Conservation (phyloP, 2,329 filamentous ascomycete species). For the Scortechinia acanthostroma region DNA sequence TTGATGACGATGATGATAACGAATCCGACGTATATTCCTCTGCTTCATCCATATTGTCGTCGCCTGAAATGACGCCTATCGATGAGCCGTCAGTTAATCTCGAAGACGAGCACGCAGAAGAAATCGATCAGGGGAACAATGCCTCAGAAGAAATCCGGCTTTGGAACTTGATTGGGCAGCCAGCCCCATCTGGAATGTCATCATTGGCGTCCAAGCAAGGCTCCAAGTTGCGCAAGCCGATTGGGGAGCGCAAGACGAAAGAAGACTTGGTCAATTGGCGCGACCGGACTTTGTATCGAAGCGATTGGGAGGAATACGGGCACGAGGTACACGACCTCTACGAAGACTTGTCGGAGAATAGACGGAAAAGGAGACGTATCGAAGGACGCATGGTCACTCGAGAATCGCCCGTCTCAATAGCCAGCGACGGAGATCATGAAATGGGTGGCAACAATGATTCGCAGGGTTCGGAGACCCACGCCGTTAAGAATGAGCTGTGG, state of each 20-base stretch:
- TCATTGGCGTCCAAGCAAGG: not conserved
- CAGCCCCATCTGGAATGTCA: too few relatives aligned
- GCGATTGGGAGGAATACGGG: conserved; percentile 39
- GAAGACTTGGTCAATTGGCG: conserved; percentile 36
- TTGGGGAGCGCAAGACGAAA: conserved; percentile 17
- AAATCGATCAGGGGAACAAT: not conserved
- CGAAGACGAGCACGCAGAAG: conserved; percentile 1
- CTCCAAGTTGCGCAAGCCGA: conserved; percentile 9
- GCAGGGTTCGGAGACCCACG: too few relatives aligned
- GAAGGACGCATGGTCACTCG: too few relatives aligned
- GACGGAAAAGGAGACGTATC: conserved; percentile 17
- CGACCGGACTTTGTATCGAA: conserved; percentile 29
- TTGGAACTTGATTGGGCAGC: not conserved
- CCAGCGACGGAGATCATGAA: too few relatives aligned
- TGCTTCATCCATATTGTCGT: not conserved
- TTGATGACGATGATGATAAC: not conserved
- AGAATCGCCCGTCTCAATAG: too few relatives aligned
- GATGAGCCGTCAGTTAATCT: not conserved
- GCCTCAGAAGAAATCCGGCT: not conserved
- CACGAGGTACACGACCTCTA: conserved; percentile 14
- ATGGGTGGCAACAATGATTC: too few relatives aligned
- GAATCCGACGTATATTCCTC: not conserved
- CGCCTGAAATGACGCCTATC: not conserved
- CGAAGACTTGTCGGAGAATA: conserved; percentile 16
- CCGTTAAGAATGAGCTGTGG: too few relatives aligned